Conservation (phyloP, 1,284 basidiomycete genomes). For the Malassezia brasiliensis region DNA sequence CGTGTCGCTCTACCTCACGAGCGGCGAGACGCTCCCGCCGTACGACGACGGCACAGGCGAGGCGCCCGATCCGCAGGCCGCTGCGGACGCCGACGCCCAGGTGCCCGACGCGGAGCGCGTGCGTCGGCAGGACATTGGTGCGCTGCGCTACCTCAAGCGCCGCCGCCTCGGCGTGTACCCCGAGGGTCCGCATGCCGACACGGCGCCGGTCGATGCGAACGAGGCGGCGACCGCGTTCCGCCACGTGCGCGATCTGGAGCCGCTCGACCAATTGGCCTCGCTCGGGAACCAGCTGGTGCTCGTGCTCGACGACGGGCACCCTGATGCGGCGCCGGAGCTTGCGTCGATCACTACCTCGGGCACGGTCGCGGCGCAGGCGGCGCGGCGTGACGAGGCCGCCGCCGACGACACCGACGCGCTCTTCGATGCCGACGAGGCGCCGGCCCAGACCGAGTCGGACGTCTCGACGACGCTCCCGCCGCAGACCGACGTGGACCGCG, state of each 20-base stretch:
- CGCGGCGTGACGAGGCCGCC: conserved; percentile 22
- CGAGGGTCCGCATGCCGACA: neutral
- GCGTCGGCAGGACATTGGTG: conserved; percentile 9
- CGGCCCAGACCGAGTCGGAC: neutral
- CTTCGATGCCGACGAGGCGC: neutral
- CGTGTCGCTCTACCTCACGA: conserved; percentile 38
- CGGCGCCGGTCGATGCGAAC: conserved; percentile 10
- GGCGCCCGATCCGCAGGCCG: conserved; percentile 21
- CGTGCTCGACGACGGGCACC: conserved; percentile 34
- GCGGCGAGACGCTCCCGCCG: conserved; percentile 26
- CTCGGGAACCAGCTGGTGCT: conserved; percentile 30
- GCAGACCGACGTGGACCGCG: conserved; percentile 28
- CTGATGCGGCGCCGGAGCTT: conserved; percentile 30
- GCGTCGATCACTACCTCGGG: conserved; percentile 23
- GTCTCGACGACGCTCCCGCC: conserved; percentile 24
- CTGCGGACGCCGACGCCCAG: conserved; percentile 24
- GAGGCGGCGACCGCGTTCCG: conserved; percentile 32
- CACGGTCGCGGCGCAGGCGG: conserved; percentile 13
- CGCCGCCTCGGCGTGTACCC: conserved; percentile 34
- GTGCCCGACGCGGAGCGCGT: neutral
- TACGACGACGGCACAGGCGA: conserved; percentile 6
- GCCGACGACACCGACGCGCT: conserved; percentile 4
- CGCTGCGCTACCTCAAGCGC: conserved; percentile 30
- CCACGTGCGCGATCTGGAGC: conserved; percentile 33
- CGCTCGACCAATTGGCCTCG: conserved; percentile 24